These are phyloP conservation scores for Monosporozyma solicola DNA, from an alignment of 805 yeast genomes.

Conservation along the genomic window DNA sequence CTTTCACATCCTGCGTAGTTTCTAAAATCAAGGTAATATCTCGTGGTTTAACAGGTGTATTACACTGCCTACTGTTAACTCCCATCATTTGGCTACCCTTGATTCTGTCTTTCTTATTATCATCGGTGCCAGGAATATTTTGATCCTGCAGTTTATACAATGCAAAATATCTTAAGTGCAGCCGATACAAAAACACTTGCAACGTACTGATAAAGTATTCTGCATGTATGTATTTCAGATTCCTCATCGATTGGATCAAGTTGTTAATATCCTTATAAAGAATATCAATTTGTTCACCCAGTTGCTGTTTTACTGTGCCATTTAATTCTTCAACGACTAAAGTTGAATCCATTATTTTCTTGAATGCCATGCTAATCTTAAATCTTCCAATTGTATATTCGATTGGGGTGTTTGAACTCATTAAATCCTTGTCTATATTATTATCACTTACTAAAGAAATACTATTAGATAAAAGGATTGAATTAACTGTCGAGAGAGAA, in stretches of 20 bases:
- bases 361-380: slow-evolving; percentile 17
- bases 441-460: neutral
- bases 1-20: slow-evolving; percentile 8
- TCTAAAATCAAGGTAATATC: slow-evolving; percentile 13
- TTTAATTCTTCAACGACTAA: slow-evolving; percentile 6
- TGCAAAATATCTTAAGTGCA: slow-evolving; percentile 19
- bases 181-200: slow-evolving; percentile 18
- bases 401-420: slow-evolving; percentile 1
- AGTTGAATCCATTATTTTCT: slow-evolving; percentile 19
- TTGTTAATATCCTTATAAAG: slow-evolving; percentile 10
- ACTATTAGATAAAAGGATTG: neutral
- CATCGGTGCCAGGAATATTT: neutral
- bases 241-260: slow-evolving; percentile 7
- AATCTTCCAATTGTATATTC: slow-evolving; percentile 19
- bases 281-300: slow-evolving; percentile 3
- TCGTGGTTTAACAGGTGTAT: neutral
- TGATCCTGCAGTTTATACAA: slow-evolving; percentile 8
- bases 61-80: neutral
- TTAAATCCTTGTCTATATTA: neutral
- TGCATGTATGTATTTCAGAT: slow-evolving; percentile 3
- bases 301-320: slow-evolving; percentile 2
- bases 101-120: neutral
- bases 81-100: neutral
- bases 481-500: slow-evolving; percentile 7
- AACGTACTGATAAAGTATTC: slow-evolving; percentile 20